Base-by-base conservation (phyloP, 176 grass and related monocot genomes). In the Ananas comosus region DNA sequence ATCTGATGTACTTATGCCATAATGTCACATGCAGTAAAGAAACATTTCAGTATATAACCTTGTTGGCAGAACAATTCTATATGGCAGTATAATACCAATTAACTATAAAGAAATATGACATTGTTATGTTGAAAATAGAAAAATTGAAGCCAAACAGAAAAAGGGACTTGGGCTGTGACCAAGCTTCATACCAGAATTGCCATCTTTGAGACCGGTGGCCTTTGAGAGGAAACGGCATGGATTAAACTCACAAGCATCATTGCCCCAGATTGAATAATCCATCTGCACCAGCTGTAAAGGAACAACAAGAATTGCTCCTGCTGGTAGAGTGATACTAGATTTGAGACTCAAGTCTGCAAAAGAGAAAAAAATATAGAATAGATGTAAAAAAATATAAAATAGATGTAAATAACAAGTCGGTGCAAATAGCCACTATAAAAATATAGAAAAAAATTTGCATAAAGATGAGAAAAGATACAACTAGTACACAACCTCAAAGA, bases 231-330 rank as follows among this genome's bases (percentile, higher is more conserved):
- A 91, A 11, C 78, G 87, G 16, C 24, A 68, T 78, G 87, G 94
- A 80, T 88, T 88, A 19, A 93, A 99, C 65, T 99, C 50, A 63
- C 48, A 53, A 70, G 80, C 83, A 91, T 99, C 87, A 21, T 88
- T 73, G 4, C 94, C 87, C 90, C 94, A 99, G 17, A 82, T 70
- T 70, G 90, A 88, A 74, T 59, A 52, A 78, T 99, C 85, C 84
- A 78, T 84, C 21, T 93, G 94, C 51, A 93, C 84, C 13, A 99
- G 82, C 81, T 91, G 82, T 68, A 93, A 85, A 80, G 90, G 90
- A 85, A 93, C 82, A 78, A 84, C 80, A 29, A 93, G 66, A 79
- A 81, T 81, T 17, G 94, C 78, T 81, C 80, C 82, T 58, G 87
- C 87, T 77, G 90, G 94, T 72, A 93, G 69, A 67, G 64, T 86